Percentiles rank a stretch among this genome's conserved stretches.
Evolutionary conservation across 2,329 filamentous ascomycete species (phyloP).

Genomic region (Basipetospora sp.): DNA sequence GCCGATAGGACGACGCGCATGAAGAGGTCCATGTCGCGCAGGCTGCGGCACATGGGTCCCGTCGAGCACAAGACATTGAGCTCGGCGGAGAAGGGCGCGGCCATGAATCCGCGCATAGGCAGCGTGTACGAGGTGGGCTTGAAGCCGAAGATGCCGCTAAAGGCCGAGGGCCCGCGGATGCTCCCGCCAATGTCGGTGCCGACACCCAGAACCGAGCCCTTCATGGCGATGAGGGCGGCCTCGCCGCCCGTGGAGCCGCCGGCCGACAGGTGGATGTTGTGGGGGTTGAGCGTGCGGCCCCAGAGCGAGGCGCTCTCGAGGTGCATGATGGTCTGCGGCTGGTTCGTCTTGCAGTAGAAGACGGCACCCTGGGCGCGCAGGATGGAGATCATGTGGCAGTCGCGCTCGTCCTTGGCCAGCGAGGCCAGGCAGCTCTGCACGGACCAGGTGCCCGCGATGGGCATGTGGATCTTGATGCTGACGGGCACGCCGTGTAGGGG

Average conservation of each 20-base stretch:
- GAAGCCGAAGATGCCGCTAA: constrained; percentile 42
- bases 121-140: constrained; percentile 35
- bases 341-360: constrained; percentile 42
- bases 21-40: constrained; percentile 22
- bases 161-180: constrained; percentile 38
- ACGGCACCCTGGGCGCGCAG: constrained; percentile 35
- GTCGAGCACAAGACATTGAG: constrained; percentile 20
- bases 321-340: constrained; percentile 49
- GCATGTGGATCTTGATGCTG: constrained; percentile 47
- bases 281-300: constrained; percentile 47
- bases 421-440: constrained; percentile 35
- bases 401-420: constrained; percentile 33
- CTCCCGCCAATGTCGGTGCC: constrained; percentile 50
- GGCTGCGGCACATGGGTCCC: constrained; percentile 19
- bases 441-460: constrained; percentile 33
- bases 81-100: constrained; percentile 12
- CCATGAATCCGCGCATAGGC: constrained; percentile 1
- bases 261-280: constrained; percentile 22
- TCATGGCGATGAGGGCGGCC: constrained; percentile 44
- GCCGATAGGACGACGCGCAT: constrained; percentile 10
- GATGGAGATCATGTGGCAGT: constrained; percentile 44
- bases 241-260: constrained; percentile 37
- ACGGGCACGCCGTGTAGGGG: constrained; percentile 40
- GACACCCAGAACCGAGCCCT: constrained; percentile 44
- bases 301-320: constrained; percentile 52